Evolutionary conservation across 345 rosid genomes (phyloP), one percentile per base, ranked within the genome.

Genomic region (Hibiscus tridactylites): DNA sequence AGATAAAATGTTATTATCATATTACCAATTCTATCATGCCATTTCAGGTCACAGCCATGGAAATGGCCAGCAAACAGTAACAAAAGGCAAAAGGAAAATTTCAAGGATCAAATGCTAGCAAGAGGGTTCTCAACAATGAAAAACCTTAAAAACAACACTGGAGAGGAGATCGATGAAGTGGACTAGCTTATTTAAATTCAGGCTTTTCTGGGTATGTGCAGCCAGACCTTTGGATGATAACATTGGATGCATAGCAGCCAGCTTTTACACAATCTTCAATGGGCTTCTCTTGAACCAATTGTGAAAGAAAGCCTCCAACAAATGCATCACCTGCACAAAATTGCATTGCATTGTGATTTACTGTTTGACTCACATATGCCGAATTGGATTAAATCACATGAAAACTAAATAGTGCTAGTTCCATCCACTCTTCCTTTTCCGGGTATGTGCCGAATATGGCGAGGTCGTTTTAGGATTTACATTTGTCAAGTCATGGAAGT

Each of bases 161-260:
- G 65, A 71, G 71, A 54, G 59, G 53, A 76, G 44, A 44, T 37
- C 16, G 9, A 44, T 13, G 11, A 29, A 1, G 26, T 2, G 26
- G 68, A 71, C n/a, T 29, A 16, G 47, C 57, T 73, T 79, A 86
- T 16, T 65, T 76, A 76, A 85, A 85, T 17, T 85, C 78, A 2
- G 91, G 91, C 83, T 84, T 85, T 50, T 76, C 85, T 0, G 95
- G 95, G 44, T 85, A 90, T 64, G 97, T 88, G 97, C 99, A 95
- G 37, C 99, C 97, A 57, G 97, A 86, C 84, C 98, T 88, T 61
- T 90, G 99, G 84, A 94, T 94, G 64, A 94, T 81, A 16, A 90
- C 93, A 57, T 91, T 90, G 15, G 96, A 80, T 0, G 94, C 98
- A 29, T 95, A 92, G 74, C 85, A 84, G 12, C 92, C 99, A 11